Percentiles rank a stretch among this genome's conserved stretches.
These are phyloP conservation scores for Silene conica DNA, from an alignment of 148 eudicot species.

Conservation along the genomic window DNA sequence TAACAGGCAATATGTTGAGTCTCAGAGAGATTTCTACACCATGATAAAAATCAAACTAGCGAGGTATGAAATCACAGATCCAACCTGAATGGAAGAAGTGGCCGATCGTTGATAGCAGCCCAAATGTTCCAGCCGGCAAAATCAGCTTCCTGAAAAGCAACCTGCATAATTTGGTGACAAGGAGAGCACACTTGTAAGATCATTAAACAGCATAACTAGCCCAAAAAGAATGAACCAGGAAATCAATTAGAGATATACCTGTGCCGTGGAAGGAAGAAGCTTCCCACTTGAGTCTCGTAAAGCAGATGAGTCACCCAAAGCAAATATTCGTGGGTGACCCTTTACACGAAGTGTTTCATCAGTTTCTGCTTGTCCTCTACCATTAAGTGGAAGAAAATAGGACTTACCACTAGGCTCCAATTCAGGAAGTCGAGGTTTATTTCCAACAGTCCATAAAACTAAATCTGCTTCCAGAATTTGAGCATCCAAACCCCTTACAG, in stretches of 20 bases:
- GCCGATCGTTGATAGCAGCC: slow-evolving; percentile 94
- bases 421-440: slow-evolving; percentile 71
- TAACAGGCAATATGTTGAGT: background rate
- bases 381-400: slow-evolving; percentile 72
- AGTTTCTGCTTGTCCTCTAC: slow-evolving; percentile 86
- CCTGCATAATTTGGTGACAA: slow-evolving; percentile 39
- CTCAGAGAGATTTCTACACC: background rate
- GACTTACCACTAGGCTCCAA: slow-evolving; percentile 52
- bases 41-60: background rate
- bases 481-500: slow-evolving; percentile 57
- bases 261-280: slow-evolving; percentile 89
- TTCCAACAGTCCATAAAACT: slow-evolving; percentile 94
- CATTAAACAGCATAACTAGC: background rate
- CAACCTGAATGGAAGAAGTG: slow-evolving; percentile 89
- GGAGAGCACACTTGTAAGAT: background rate
- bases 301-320: slow-evolving; percentile 88
- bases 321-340: slow-evolving; percentile 91
- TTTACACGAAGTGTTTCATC: slow-evolving; percentile 93
- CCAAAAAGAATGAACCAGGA: slow-evolving; percentile 5
- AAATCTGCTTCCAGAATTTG: slow-evolving; percentile 78
- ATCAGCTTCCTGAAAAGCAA: slow-evolving; percentile 98
- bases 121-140: slow-evolving; percentile 97
- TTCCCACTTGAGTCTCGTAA: slow-evolving; percentile 77
- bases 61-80: background rate
- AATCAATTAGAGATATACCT: slow-evolving; percentile 39